phyloP scores from a whole-genome alignment of 495 filamentous ascomycete species.

The Symbiotaphrina buchneri region DNA sequence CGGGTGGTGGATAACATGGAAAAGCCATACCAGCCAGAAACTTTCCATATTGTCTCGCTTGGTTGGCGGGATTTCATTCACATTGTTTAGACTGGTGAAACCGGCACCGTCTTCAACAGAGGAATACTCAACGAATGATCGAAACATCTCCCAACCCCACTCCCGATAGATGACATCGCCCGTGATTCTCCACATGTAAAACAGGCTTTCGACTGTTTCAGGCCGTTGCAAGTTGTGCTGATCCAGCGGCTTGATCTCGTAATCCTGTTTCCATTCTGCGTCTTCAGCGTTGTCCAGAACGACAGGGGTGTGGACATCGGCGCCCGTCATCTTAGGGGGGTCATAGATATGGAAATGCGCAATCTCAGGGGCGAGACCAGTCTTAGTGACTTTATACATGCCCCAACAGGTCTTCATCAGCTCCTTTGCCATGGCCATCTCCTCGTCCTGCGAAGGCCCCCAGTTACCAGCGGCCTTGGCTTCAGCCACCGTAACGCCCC shows the following conservation, averaged over 20 bases:
- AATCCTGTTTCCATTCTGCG: constrained; percentile 49
- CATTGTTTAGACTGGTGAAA: constrained; percentile 65
- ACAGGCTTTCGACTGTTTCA: constrained; percentile 82
- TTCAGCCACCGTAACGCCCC: constrained; percentile 46
- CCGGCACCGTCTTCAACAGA: constrained; percentile 43
- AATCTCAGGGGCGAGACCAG: constrained; percentile 83
- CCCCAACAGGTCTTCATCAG: constrained; percentile 95
- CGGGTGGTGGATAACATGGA: background rate
- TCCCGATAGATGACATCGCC: constrained; percentile 76
- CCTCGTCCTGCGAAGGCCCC: constrained; percentile 59
- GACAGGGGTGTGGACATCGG: constrained; percentile 20
- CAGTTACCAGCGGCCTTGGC: constrained; percentile 49
- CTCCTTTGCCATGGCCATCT: constrained; percentile 68
- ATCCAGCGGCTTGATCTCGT: constrained; percentile 51
- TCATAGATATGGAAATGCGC: constrained; percentile 60
- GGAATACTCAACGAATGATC: constrained; percentile 68
- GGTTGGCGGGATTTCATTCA: constrained; percentile 38
- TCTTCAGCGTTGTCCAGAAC: constrained; percentile 24
- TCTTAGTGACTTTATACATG: constrained; percentile 74
- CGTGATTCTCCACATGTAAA: constrained; percentile 98
- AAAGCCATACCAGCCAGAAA: constrained; percentile 60
- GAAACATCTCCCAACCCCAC: constrained; percentile 99
- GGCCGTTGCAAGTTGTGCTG: constrained; percentile 87
- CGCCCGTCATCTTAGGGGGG: constrained; percentile 29
- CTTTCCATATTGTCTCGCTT: constrained; percentile 76